Evolutionary conservation across 2,329 filamentous ascomycete genomes (phyloP), one percentile per base, ranked within the genome.

Genomic region (Zarea fungicola): DNA sequence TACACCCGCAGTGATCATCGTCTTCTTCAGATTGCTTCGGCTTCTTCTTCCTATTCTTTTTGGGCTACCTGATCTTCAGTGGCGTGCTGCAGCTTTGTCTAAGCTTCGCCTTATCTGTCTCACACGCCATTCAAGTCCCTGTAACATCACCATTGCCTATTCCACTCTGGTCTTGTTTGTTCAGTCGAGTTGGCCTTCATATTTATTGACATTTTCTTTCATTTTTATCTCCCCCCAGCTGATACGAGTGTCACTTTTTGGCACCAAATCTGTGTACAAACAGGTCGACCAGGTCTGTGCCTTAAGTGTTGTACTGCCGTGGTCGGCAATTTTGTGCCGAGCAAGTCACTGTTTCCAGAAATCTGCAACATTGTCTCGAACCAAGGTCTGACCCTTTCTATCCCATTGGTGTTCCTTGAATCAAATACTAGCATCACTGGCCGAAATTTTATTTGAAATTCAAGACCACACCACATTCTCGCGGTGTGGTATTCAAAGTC

Each of bases 291-390:
- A n/a, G 37, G 45, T 41, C 45, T 48, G 37, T 34, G 36, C 35
- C 22, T 34, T 48, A 29, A n/a, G 31, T 22, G 19, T 26, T 32
- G 47, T 44, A n/a, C 41, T 44, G 32, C 47, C 26, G 31, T 39
- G 13, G 32, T 32, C 47, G 47, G 47, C 47, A 49, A 43, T 39
- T 49, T 43, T 28, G 40, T 49, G 47, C 47, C 47, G 47, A 43
- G n/a, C 34, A 23, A 40, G 32, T 31, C 32, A 26, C 41, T 41
- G 31, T 37, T 19, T 18, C 40, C 40, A 44, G 28, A 32, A 32
- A 49, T 43, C 47, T 49, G 47, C 40, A 49, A 43, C 47, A 49
- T 43, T 49, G 47, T 49, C 47, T 49, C 19, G 47, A 37, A 49
- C 41, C n/a, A 19, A 21, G 32, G 18, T 41, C 47, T 26, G 39